Evolutionary conservation across 768 basidiomycete genomes (phyloP).

Genomic region (Mycena venus): DNA sequence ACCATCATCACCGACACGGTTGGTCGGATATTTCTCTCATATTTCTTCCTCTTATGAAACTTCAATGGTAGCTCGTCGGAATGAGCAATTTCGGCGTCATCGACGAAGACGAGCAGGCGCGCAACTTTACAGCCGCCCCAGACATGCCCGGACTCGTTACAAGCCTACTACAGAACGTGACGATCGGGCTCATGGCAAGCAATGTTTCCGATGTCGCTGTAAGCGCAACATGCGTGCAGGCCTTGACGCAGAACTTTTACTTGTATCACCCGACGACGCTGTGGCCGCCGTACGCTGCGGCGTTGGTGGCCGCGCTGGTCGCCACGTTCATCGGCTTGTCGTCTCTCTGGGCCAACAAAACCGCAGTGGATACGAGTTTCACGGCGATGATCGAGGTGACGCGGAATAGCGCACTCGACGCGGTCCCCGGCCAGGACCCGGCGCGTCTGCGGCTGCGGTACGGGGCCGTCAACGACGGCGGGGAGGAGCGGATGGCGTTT

Average conservation of each 20-base stretch:
- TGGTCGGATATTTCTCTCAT: neutral
- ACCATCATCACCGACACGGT: neutral
- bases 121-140: neutral
- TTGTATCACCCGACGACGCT: slow-evolving; percentile 2
- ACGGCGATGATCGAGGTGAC: slow-evolving; percentile 17
- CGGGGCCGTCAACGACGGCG: slow-evolving; percentile 3
- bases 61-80: neutral
- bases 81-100: slow-evolving; percentile 9
- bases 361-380: neutral
- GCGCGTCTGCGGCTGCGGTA: slow-evolving; percentile 5
- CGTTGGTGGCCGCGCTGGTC: neutral
- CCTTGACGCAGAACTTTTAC: neutral
- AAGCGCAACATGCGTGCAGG: neutral
- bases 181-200: slow-evolving; percentile 10
- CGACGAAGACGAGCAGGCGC: neutral
- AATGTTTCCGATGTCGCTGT: neutral
- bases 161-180: slow-evolving; percentile 5
- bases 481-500: slow-evolving; percentile 13
- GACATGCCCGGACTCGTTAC: neutral
- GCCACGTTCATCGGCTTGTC: neutral
- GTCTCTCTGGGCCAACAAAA: slow-evolving; percentile 1
- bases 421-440: slow-evolving; percentile 4
- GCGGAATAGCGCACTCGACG: slow-evolving; percentile 13
- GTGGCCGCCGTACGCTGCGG: slow-evolving; percentile 8
- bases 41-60: neutral